A percentile compares a stretch with the other conserved stretches of the same genome.
Conservation (phyloP, 2,329 filamentous ascomycete genomes). For the Lachnellula subtilissima region DNA sequence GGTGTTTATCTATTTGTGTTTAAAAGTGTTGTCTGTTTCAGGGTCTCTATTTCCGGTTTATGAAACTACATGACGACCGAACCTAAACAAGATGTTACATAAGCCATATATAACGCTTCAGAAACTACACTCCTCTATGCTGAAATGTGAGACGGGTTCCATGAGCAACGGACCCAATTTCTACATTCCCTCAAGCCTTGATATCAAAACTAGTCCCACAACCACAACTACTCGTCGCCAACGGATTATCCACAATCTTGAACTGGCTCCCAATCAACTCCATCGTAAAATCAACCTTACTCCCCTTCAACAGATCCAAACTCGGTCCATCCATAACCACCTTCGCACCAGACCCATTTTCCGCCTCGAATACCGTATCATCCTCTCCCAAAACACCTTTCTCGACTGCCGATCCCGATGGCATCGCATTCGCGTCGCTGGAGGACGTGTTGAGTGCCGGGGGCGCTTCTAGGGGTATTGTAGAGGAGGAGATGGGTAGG, state of each 20-base stretch:
- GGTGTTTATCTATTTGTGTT: too few relatives aligned
- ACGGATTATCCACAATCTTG: slow-evolving; percentile 90
- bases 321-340: slow-evolving; percentile 86
- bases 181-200: slow-evolving; percentile 47
- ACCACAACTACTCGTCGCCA: slow-evolving; percentile 89
- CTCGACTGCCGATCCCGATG: slow-evolving; percentile 19
- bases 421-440: slow-evolving; percentile 14
- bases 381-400: slow-evolving; percentile 57
- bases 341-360: slow-evolving; percentile 59
- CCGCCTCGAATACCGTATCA: slow-evolving; percentile 80
- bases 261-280: slow-evolving; percentile 95
- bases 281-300: slow-evolving; percentile 93
- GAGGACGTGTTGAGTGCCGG: slow-evolving; percentile 17
- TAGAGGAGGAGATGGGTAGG: slow-evolving; percentile 20
- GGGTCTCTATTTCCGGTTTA: too few relatives aligned
- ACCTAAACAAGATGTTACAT: too few relatives aligned
- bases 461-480: slow-evolving; percentile 9
- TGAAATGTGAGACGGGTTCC: too few relatives aligned
- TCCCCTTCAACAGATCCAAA: slow-evolving; percentile 82
- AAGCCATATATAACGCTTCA: too few relatives aligned
- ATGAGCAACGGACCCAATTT: neutral
- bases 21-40: too few relatives aligned
- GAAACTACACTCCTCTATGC: too few relatives aligned
- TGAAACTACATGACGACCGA: too few relatives aligned
- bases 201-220: slow-evolving; percentile 98